phyloP scores from a whole-genome alignment of 129 eudicot species.

The Flaveria bidentis region DNA sequence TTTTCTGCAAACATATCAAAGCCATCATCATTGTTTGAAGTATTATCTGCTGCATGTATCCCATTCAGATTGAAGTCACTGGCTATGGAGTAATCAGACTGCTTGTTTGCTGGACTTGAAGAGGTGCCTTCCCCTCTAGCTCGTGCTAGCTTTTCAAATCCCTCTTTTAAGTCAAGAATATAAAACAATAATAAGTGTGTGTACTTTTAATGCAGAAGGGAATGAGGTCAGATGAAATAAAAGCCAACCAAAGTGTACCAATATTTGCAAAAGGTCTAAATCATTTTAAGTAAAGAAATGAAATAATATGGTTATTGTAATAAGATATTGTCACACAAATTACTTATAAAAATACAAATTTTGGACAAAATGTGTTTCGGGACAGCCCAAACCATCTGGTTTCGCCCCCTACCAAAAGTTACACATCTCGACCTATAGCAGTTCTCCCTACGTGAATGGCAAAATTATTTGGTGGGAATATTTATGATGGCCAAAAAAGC shows the following conservation, averaged over 20 bases:
- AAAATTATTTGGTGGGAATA: neutral
- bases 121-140: slow-evolving; percentile 69
- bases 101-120: slow-evolving; percentile 34
- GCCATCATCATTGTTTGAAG: slow-evolving; percentile 43
- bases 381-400: neutral
- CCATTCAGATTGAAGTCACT: slow-evolving; percentile 29
- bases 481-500: slow-evolving; percentile 9
- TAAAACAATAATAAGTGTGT: neutral
- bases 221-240: neutral
- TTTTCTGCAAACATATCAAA: slow-evolving; percentile 84
- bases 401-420: neutral
- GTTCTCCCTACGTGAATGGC: neutral
- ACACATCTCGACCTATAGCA: neutral
- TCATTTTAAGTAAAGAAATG: neutral
- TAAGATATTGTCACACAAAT: neutral
- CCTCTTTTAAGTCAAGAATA: slow-evolving; percentile 53
- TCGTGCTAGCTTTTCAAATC: slow-evolving; percentile 76
- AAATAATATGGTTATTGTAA: neutral
- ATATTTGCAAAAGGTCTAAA: neutral
- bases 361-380: neutral
- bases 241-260: neutral
- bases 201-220: neutral
- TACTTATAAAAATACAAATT: neutral
- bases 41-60: slow-evolving; percentile 20
- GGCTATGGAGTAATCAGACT: slow-evolving; percentile 22